Evolutionary conservation across 106 monocot genomes (phyloP).

Genomic region (Apostasia ramifera): DNA sequence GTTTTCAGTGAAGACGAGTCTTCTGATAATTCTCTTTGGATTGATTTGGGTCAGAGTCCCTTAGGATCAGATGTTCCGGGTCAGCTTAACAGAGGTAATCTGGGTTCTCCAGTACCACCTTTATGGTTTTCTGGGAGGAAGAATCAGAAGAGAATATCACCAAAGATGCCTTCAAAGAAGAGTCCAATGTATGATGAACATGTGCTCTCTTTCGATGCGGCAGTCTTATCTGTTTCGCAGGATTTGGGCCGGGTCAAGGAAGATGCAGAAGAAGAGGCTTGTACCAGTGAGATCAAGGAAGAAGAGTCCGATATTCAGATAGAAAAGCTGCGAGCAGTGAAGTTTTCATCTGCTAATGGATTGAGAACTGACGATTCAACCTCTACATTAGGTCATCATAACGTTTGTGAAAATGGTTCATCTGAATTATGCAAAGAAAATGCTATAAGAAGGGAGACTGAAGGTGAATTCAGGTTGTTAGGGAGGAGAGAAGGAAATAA

Average conservation of each 20-base stretch:
- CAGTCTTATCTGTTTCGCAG: slow-evolving; percentile 78
- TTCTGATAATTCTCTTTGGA: slow-evolving; percentile 86
- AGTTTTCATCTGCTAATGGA: slow-evolving; percentile 31
- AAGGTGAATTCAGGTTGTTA: slow-evolving; percentile 76
- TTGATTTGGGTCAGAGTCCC: slow-evolving; percentile 93
- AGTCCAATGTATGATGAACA: slow-evolving; percentile 59
- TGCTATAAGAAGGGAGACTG: slow-evolving; percentile 82
- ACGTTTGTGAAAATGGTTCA: slow-evolving; percentile 32
- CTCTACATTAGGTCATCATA: slow-evolving; percentile 12
- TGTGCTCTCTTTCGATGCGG: slow-evolving; percentile 94
- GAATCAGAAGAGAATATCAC: slow-evolving; percentile 46
- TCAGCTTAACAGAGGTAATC: slow-evolving; percentile 43
- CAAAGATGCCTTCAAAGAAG: slow-evolving; percentile 37
- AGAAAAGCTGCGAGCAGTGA: slow-evolving; percentile 6
- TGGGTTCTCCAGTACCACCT: slow-evolving; percentile 76
- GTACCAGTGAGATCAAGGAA: slow-evolving; percentile 21
- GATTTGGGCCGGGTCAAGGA: slow-evolving; percentile 48
- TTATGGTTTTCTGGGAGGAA: slow-evolving; percentile 70
- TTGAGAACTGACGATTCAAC: slow-evolving; percentile 13
- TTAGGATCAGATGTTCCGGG: slow-evolving; percentile 53
- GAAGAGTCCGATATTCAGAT: slow-evolving; percentile 40
- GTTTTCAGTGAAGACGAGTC: slow-evolving; percentile 88
- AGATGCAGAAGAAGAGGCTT: slow-evolving; percentile 25
- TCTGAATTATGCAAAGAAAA: slow-evolving; percentile 51
- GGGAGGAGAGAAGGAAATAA: slow-evolving; percentile 65